These are phyloP conservation scores for Dactylellina leptospora DNA, from an alignment of 2,329 filamentous ascomycete species.

Conservation along the genomic window DNA sequence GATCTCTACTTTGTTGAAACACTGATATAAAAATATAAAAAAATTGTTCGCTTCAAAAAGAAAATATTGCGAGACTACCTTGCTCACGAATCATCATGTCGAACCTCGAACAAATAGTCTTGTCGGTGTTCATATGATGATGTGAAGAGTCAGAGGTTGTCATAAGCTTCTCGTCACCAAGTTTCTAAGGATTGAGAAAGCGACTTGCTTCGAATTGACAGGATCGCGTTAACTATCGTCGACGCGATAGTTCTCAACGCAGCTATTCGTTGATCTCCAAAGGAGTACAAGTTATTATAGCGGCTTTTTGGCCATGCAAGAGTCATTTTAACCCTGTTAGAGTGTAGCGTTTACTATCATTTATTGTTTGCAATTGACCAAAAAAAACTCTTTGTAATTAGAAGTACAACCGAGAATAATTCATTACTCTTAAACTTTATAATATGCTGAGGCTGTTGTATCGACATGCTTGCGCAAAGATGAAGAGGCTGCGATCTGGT, in stretches of 20 bases:
- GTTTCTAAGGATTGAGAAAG: too few species aligned
- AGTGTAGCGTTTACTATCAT: neutral
- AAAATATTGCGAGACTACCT: neutral
- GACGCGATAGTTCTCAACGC: neutral
- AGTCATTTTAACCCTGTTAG: neutral
- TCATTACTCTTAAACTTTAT: neutral
- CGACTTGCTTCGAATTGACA: neutral
- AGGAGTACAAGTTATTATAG: too few species aligned
- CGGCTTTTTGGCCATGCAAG: too few species aligned
- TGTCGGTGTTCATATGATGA: neutral
- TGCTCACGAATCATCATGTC: neutral
- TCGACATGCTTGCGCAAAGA: too few species aligned
- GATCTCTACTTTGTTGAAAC: slow-evolving; percentile 43
- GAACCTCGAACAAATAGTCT: neutral
- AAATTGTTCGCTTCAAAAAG: slow-evolving; percentile 27
- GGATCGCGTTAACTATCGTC: neutral
- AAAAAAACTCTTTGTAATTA: slow-evolving; percentile 20
- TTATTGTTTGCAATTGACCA: neutral
- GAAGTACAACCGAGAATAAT: slow-evolving; percentile 12
- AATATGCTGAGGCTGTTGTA: neutral
- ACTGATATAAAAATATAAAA: slow-evolving; percentile 38
- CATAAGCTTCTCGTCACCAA: too few species aligned
- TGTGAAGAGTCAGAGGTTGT: neutral
- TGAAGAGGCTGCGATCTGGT: neutral
- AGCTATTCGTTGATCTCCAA: too few species aligned